Evolutionary conservation across 352 stramenopile genomes (phyloP).

Genomic region (Proteromonas lacertae): DNA sequence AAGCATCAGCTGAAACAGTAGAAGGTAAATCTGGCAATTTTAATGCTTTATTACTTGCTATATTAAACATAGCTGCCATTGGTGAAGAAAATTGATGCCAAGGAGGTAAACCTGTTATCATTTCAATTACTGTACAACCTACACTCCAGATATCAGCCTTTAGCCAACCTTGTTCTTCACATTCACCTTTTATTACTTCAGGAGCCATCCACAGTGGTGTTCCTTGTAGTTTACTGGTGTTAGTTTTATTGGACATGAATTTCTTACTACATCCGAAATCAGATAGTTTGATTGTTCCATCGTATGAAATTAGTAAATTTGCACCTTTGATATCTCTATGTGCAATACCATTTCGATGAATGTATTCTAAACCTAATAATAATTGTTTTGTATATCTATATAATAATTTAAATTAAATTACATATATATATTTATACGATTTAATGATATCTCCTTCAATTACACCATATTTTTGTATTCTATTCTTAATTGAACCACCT

Average conservation of each 20-base stretch:
- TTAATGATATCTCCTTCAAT: background rate
- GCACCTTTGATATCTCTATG: conserved; percentile 31
- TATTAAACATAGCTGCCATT: conserved; percentile 51
- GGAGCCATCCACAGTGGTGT: conserved; percentile 59
- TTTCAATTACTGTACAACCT: conserved; percentile 53
- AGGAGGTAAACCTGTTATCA: conserved; percentile 47
- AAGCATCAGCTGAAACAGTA: background rate
- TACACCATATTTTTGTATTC: background rate
- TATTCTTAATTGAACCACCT: background rate
- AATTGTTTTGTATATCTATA: conserved; percentile 1
- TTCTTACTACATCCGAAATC: conserved; percentile 36
- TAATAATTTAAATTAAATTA: background rate
- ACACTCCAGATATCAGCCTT: conserved; percentile 60
- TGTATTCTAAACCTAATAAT: conserved; percentile 1
- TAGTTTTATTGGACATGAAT: conserved; percentile 21
- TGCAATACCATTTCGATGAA: conserved; percentile 3
- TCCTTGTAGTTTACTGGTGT: conserved; percentile 14
- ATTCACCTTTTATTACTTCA: conserved; percentile 6
- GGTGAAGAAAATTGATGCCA: conserved; percentile 47
- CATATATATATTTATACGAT: background rate
- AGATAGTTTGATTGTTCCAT: conserved; percentile 19
- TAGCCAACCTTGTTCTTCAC: conserved; percentile 18
- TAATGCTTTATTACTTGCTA: conserved; percentile 9
- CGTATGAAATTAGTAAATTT: conserved; percentile 22
- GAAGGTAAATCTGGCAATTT: background rate